Evolutionary conservation across 2,329 filamentous ascomycete species (phyloP).

Genomic region (Epicoccum sorghinum): DNA sequence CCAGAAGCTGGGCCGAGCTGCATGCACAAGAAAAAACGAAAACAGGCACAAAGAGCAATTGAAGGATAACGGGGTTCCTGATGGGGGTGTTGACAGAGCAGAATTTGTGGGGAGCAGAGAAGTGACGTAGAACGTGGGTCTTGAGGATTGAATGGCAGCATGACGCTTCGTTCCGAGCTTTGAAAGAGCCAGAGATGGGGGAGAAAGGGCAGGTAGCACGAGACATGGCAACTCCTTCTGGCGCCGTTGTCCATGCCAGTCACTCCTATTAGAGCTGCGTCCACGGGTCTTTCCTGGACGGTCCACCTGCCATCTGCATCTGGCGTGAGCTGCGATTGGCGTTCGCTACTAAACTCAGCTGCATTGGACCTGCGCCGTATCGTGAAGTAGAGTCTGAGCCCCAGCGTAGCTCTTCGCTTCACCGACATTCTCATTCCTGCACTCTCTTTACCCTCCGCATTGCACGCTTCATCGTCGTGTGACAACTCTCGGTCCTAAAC

Average conservation of each 20-base stretch:
- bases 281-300: neutral
- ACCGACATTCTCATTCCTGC: slow-evolving; percentile 11
- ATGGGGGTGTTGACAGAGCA: slow-evolving; percentile 4
- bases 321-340: slow-evolving; percentile 11
- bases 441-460: slow-evolving; percentile 1
- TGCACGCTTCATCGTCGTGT: slow-evolving; percentile 21
- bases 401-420: slow-evolving; percentile 4
- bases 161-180: slow-evolving; percentile 4
- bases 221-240: slow-evolving; percentile 11
- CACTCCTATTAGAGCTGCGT: neutral
- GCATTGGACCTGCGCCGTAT: slow-evolving; percentile 7
- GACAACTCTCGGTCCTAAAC: slow-evolving; percentile 18
- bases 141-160: neutral
- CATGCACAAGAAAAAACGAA: slow-evolving; percentile 21
- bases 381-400: neutral
- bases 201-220: slow-evolving; percentile 13
- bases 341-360: slow-evolving; percentile 4
- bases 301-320: slow-evolving; percentile 1
- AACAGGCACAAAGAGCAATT: slow-evolving; percentile 19
- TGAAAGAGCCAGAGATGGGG: neutral
- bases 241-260: slow-evolving; percentile 1
- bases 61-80: slow-evolving; percentile 12
- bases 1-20: slow-evolving; percentile 5
- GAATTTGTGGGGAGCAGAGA: slow-evolving; percentile 1
- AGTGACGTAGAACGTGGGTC: slow-evolving; percentile 13